Evolutionary conservation across 1,139 yeast genomes (phyloP).

Genomic region (Oligophagozyma castellii): DNA sequence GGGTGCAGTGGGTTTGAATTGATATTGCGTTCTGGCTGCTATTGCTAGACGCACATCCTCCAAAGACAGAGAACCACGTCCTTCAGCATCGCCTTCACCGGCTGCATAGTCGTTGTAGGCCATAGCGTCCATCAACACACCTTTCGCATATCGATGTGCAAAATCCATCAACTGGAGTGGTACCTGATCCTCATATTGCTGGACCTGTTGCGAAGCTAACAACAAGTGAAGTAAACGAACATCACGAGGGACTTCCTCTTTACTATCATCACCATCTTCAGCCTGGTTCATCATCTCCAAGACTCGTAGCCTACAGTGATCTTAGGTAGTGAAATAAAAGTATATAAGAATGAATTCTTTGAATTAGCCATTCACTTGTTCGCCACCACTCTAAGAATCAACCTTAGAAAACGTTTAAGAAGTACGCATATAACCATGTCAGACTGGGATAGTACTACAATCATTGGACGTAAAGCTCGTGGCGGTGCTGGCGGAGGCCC

Average conservation of each 20-base stretch:
- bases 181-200: slow-evolving; percentile 86
- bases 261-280: too few relatives aligned
- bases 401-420: too few relatives aligned
- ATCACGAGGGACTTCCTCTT: slow-evolving; percentile 55
- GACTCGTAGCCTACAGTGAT: too few relatives aligned
- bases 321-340: too few relatives aligned
- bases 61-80: slow-evolving; percentile 35
- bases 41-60: slow-evolving; percentile 89
- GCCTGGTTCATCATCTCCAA: too few relatives aligned
- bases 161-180: slow-evolving; percentile 93
- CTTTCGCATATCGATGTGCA: slow-evolving; percentile 77
- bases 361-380: too few relatives aligned
- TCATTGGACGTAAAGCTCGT: slow-evolving; percentile 81
- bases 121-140: slow-evolving; percentile 78
- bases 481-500: slow-evolving; percentile 75
- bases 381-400: too few relatives aligned
- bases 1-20: slow-evolving; percentile 83
- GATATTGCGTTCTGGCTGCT: slow-evolving; percentile 85
- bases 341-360: too few relatives aligned
- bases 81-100: slow-evolving; percentile 19
- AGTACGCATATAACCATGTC: slow-evolving; percentile 22
- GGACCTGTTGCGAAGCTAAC: slow-evolving; percentile 87
- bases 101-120: slow-evolving; percentile 68
- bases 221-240: slow-evolving; percentile 81
- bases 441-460: slow-evolving; percentile 85